These are phyloP conservation scores for Trichoderma polysporum DNA, from an alignment of 2,329 filamentous ascomycete genomes.

Conservation along the genomic window DNA sequence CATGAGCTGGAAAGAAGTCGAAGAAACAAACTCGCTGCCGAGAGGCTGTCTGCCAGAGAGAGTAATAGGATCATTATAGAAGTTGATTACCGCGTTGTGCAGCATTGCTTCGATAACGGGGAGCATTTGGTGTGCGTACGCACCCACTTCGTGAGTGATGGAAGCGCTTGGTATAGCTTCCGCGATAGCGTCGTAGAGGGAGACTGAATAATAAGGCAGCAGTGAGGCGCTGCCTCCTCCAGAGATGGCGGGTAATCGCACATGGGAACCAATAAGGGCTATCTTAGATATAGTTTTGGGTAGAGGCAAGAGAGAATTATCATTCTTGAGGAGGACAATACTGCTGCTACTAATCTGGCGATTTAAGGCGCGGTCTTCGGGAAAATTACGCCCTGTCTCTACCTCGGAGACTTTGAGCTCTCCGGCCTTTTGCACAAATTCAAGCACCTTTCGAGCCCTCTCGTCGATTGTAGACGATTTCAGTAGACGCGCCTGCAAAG, in stretches of 20 bases:
- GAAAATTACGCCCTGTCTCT: background rate
- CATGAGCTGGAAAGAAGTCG: constrained; percentile 3
- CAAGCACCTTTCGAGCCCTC: background rate
- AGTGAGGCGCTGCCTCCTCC: constrained; percentile 1
- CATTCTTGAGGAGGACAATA: background rate
- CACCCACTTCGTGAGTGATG: constrained; percentile 7
- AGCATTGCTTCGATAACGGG: background rate
- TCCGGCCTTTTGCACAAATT: background rate
- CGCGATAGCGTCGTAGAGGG: background rate
- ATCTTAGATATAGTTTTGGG: background rate
- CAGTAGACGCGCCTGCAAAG: background rate
- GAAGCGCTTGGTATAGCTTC: background rate
- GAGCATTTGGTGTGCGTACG: constrained; percentile 6
- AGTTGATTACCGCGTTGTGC: background rate
- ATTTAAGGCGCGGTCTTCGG: background rate
- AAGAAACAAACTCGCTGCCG: background rate
- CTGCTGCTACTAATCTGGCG: background rate
- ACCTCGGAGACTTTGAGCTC: background rate
- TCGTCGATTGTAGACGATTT: constrained; percentile 5
- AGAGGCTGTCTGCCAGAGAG: background rate
- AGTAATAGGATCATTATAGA: constrained; percentile 2
- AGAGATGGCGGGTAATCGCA: background rate
- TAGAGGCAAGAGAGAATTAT: background rate
- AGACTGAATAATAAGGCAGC: background rate
- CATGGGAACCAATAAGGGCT: constrained; percentile 1